These are phyloP conservation scores for Evernia prunastri DNA, from an alignment of 495 filamentous ascomycete genomes.

Conservation along the genomic window DNA sequence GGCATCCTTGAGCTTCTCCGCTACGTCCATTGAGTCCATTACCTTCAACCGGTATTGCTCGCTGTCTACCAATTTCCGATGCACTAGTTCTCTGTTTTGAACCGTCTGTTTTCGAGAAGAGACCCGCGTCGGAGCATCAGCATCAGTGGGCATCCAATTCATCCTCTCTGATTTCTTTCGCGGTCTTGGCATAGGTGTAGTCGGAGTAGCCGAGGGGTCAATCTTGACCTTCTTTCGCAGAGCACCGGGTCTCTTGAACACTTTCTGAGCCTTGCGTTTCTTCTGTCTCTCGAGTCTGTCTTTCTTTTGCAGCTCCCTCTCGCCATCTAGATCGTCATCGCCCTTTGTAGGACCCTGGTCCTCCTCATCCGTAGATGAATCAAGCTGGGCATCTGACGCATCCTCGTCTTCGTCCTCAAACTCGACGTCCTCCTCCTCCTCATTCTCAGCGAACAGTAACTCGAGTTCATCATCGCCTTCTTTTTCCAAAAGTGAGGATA, in stretches of 20 bases:
- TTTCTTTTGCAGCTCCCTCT: conserved; percentile 61
- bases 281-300: conserved; percentile 45
- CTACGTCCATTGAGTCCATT: conserved; percentile 79
- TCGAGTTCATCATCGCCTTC: conserved; percentile 74
- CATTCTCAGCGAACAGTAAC: conserved; percentile 76
- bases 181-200: conserved; percentile 51
- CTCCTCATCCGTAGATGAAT: conserved; percentile 75
- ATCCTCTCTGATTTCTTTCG: conserved; percentile 91
- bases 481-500: conserved; percentile 70
- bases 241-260: conserved; percentile 44
- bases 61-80: conserved; percentile 74
- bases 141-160: conserved; percentile 76
- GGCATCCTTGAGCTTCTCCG: conserved; percentile 69
- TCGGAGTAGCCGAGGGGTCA: conserved; percentile 43
- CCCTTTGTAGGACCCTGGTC: conserved; percentile 62
- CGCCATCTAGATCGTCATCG: conserved; percentile 53
- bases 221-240: conserved; percentile 59
- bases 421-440: conserved; percentile 79
- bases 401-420: conserved; percentile 67
- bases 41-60: conserved; percentile 73
- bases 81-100: conserved; percentile 74
- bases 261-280: conserved; percentile 67
- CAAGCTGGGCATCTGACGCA: conserved; percentile 66
- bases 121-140: conserved; percentile 73
- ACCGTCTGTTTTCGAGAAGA: conserved; percentile 79